These are phyloP conservation scores for Boletellus deceptivus DNA, from an alignment of 1,284 basidiomycete genomes.

Conservation along the genomic window DNA sequence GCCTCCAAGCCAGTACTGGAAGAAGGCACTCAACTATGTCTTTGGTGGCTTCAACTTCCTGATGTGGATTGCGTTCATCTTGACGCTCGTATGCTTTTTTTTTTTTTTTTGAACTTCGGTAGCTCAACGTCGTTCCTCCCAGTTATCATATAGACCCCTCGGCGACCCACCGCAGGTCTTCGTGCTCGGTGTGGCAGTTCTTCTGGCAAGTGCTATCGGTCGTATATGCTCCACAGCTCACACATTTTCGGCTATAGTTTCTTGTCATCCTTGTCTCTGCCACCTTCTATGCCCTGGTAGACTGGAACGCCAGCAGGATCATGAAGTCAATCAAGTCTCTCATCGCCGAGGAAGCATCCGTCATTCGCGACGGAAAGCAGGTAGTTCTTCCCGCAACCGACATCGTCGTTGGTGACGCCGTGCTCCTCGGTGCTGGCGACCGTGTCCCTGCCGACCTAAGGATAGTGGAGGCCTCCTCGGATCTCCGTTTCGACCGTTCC, in stretches of 20 bases:
- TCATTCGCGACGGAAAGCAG: slow-evolving; percentile 58
- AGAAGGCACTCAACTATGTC: slow-evolving; percentile 48
- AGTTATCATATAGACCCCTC: slow-evolving; percentile 45
- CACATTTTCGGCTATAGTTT: slow-evolving; percentile 15
- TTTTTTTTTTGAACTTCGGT: background rate
- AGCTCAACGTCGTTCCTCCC: slow-evolving; percentile 39
- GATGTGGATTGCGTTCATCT: slow-evolving; percentile 50
- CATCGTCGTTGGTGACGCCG: slow-evolving; percentile 79
- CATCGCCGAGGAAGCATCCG: slow-evolving; percentile 41
- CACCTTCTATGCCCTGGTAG: slow-evolving; percentile 41
- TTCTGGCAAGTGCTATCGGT: slow-evolving; percentile 62
- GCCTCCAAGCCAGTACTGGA: slow-evolving; percentile 45
- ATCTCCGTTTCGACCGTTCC: slow-evolving; percentile 58
- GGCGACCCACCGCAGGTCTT: slow-evolving; percentile 49
- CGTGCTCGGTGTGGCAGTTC: slow-evolving; percentile 64
- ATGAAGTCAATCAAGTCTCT: slow-evolving; percentile 35
- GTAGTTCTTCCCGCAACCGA: slow-evolving; percentile 70
- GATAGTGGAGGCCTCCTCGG: slow-evolving; percentile 51
- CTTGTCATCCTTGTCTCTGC: slow-evolving; percentile 65
- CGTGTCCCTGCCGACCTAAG: slow-evolving; percentile 83
- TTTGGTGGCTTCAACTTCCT: slow-evolving; percentile 54
- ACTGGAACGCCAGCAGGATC: slow-evolving; percentile 36
- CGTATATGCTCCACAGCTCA: slow-evolving; percentile 1
- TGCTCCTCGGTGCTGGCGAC: slow-evolving; percentile 71
- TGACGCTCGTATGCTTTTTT: slow-evolving; percentile 36